Percentiles rank a stretch among this genome's conserved stretches.
phyloP scores from a whole-genome alignment of 1,284 basidiomycete genomes.

The Pseudozyma tsukubaensis region DNA sequence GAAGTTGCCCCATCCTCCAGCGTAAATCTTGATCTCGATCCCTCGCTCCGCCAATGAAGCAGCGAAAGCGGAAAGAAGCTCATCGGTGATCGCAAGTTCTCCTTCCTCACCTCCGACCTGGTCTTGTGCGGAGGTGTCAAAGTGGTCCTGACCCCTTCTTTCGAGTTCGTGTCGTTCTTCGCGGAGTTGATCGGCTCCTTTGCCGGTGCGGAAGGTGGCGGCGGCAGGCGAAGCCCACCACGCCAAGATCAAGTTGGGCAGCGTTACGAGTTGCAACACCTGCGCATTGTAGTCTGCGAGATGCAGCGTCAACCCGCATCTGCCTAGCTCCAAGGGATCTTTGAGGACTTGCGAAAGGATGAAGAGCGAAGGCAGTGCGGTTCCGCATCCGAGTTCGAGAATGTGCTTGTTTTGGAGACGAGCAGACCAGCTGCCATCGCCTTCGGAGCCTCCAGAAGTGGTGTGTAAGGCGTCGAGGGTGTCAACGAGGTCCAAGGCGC shows the following conservation, averaged over 20 bases:
- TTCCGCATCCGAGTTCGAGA: slow-evolving; percentile 85
- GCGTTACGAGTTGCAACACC: slow-evolving; percentile 79
- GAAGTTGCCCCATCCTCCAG: slow-evolving; percentile 78
- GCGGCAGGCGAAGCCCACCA: slow-evolving; percentile 69
- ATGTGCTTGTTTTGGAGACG: slow-evolving; percentile 27
- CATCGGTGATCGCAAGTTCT: slow-evolving; percentile 60
- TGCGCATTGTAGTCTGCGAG: slow-evolving; percentile 91
- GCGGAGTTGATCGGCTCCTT: slow-evolving; percentile 10
- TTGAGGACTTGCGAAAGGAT: slow-evolving; percentile 77
- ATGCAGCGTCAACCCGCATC: slow-evolving; percentile 75
- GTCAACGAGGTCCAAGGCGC: slow-evolving; percentile 82
- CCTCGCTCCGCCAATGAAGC: slow-evolving; percentile 73
- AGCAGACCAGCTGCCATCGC: slow-evolving; percentile 6
- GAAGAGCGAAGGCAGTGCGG: slow-evolving; percentile 83
- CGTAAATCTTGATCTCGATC: slow-evolving; percentile 80
- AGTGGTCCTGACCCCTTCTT: slow-evolving; percentile 42
- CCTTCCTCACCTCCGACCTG: slow-evolving; percentile 1
- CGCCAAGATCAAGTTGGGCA: slow-evolving; percentile 84
- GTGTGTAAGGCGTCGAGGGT: slow-evolving; percentile 42
- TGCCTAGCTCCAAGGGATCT: neutral
- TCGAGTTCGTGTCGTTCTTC: slow-evolving; percentile 31
- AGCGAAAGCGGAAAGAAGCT: slow-evolving; percentile 77
- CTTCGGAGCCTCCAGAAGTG: slow-evolving; percentile 4
- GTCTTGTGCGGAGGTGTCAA: slow-evolving; percentile 19
- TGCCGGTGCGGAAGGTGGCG: slow-evolving; percentile 14